phyloP scores from a whole-genome alignment of 306 rosid genomes.

The Prunus salicina region DNA sequence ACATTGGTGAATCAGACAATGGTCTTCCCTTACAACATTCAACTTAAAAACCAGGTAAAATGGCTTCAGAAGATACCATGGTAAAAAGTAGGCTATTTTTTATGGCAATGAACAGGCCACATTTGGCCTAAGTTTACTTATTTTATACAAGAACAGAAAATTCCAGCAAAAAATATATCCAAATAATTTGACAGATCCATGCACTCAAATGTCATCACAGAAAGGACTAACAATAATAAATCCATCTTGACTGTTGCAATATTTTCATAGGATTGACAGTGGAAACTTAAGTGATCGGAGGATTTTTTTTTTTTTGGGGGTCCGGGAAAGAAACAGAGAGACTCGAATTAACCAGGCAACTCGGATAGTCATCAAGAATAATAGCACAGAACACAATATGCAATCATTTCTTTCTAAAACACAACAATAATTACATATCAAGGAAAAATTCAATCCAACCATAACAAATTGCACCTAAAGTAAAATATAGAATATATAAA shows the following conservation, averaged over 20 bases:
- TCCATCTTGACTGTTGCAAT: background rate
- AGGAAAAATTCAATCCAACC: background rate
- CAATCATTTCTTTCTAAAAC: background rate
- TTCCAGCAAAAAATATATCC: background rate
- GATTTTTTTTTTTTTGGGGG: background rate
- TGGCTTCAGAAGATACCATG: background rate
- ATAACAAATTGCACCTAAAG: background rate
- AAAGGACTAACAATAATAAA: background rate
- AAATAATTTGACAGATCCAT: background rate
- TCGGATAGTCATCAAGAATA: background rate
- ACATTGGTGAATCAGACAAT: conserved; percentile 15
- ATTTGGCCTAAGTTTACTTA: background rate
- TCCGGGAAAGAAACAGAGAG: background rate
- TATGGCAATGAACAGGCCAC: conserved; percentile 2
- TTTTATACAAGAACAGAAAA: background rate
- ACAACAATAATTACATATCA: background rate
- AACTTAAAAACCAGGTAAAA: conserved; percentile 15
- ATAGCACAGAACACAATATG: background rate
- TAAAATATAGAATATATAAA: background rate
- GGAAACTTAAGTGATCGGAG: background rate
- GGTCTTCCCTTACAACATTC: background rate
- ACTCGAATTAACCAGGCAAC: background rate
- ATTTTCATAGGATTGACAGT: background rate
- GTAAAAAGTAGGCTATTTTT: background rate
- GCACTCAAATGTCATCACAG: background rate